Evolutionary conservation across 352 stramenopile genomes (phyloP), one percentile per base, ranked within the genome.

Genomic region (Phytophthora tentaculata): DNA sequence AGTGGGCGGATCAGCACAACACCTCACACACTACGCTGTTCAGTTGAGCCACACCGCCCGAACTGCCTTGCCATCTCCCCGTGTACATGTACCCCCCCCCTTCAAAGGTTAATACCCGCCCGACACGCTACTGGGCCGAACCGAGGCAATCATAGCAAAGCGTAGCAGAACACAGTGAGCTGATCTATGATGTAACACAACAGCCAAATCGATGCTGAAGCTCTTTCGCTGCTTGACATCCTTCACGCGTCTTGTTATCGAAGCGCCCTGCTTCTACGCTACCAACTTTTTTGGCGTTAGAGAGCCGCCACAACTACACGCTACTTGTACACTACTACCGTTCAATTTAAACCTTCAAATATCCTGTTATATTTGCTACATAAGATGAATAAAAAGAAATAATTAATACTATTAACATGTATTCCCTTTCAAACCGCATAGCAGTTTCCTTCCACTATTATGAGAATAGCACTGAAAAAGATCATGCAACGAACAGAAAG

Each of bases 201-300:
- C 35, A 9, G 32, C 45, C 54, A 59, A 58, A 51, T 47, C 61
- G 9, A 22, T 22, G 4, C 8, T 14, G 9, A 45, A 58, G 23
- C 58, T 45, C 26, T 59, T 52, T 53, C 32, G 52, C 13, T 43
- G 35, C 12, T 43, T 43, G 35, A 43, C 35, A 43, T 43, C 35
- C 35, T 43, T 43, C 32, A 61, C 13, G 26, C 7, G 45, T 39
- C 55, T 54, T 6, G 26, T 63, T 37, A 43, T 57, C 32, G 32
- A 39, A 32, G 12, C 20, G 60, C 32, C 47, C 35, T 14, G 51
- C 55, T 47, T 66, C 39, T 73, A 73, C 64, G 28, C 59, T 7
- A 22, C 23, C 51, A 72, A 55, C 19, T 67, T 71, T 69, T 74
- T 71, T 67, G 51, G 56, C 50, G 56, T 71, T 67, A 60, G 58